A percentile compares a stretch with the other conserved stretches of the same genome.
phyloP scores from a whole-genome alignment of 345 rosid genomes.

The Populus ilicifolia region DNA sequence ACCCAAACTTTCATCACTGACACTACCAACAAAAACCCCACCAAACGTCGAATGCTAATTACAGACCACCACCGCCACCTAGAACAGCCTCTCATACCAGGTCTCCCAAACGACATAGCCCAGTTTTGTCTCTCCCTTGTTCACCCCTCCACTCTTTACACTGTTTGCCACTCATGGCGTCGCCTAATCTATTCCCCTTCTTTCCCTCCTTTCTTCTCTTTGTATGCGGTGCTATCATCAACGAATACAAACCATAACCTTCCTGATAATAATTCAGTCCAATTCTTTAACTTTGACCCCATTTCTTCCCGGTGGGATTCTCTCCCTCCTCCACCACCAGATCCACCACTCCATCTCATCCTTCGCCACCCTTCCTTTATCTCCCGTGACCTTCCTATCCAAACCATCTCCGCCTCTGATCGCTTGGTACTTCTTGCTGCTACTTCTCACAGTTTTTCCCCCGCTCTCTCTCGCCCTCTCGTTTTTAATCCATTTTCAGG shows the following conservation, averaged over 20 bases:
- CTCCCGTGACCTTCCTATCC: constrained; percentile 42
- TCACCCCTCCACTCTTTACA: constrained; percentile 37
- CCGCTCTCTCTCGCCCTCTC: constrained; percentile 43
- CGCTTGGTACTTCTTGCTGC: constrained; percentile 43
- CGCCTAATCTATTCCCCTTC: constrained; percentile 44
- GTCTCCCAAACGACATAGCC: constrained; percentile 48
- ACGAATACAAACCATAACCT: background rate
- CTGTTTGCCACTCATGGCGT: constrained; percentile 55
- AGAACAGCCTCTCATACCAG: constrained; percentile 35
- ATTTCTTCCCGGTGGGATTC: constrained; percentile 34
- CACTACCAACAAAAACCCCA: constrained; percentile 4
- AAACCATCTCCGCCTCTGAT: constrained; percentile 37
- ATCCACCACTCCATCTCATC: constrained; percentile 38
- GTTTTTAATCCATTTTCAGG: constrained; percentile 36
- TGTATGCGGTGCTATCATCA: constrained; percentile 41
- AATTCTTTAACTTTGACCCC: constrained; percentile 40
- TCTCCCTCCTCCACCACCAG: constrained; percentile 40
- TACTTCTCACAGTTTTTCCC: constrained; percentile 32
- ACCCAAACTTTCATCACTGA: background rate
- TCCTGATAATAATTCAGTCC: constrained; percentile 12
- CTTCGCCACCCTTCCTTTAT: constrained; percentile 47
- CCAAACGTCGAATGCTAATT: constrained; percentile 27
- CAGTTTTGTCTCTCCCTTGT: constrained; percentile 42
- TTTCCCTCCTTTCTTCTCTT: constrained; percentile 46
- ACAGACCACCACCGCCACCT: constrained; percentile 2